Evolutionary conservation across 1,139 yeast genomes (phyloP).

Genomic region (Yarrowia galli): DNA sequence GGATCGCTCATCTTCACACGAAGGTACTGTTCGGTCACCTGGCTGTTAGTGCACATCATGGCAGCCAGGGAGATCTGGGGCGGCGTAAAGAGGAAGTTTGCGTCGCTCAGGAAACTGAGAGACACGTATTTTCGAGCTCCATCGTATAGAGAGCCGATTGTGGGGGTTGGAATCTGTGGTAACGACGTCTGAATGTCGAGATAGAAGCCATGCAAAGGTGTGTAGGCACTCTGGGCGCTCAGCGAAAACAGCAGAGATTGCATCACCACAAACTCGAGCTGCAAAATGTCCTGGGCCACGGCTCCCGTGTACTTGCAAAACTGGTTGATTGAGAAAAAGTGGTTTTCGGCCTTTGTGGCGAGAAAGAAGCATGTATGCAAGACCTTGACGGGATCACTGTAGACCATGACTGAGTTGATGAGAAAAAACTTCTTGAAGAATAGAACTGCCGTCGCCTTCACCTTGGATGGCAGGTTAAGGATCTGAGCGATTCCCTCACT

Average conservation of each 20-base stretch:
- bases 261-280: constrained; percentile 77
- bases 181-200: constrained; percentile 81
- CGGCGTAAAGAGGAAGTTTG: constrained; percentile 79
- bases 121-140: constrained; percentile 69
- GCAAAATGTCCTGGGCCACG: constrained; percentile 68
- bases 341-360: constrained; percentile 92
- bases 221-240: constrained; percentile 84
- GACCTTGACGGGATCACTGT: constrained; percentile 77
- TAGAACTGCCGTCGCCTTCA: constrained; percentile 81
- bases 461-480: constrained; percentile 69
- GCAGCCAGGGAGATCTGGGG: constrained; percentile 96
- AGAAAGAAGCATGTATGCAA: constrained; percentile 83
- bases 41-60: constrained; percentile 68
- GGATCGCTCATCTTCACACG: constrained; percentile 58
- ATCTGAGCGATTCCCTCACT: constrained; percentile 66
- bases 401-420: constrained; percentile 79
- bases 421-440: constrained; percentile 84
- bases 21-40: constrained; percentile 70
- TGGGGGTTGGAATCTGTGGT: constrained; percentile 42
- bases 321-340: constrained; percentile 83
- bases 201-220: constrained; percentile 90
- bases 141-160: constrained; percentile 60
- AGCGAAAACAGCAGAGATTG: constrained; percentile 80
- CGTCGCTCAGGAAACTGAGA: constrained; percentile 76
- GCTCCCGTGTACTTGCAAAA: constrained; percentile 68